Base-by-base conservation (phyloP, 495 filamentous ascomycete genomes). In the Penicillium steckii region DNA sequence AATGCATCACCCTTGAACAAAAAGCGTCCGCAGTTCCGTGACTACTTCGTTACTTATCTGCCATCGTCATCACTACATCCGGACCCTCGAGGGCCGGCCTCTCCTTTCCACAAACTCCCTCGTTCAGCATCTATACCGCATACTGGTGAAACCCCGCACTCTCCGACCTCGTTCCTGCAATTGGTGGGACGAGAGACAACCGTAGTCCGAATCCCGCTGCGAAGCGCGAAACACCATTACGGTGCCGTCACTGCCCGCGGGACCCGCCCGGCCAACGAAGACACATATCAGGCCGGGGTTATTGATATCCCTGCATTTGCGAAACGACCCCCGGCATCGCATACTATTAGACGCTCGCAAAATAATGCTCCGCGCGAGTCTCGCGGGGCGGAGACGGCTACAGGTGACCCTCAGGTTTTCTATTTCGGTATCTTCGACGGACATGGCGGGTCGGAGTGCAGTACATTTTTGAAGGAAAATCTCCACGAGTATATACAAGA, bases 391-490 rank as follows among this genome's bases (percentile, higher is more conserved):
- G 84, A 89, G 48, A 86, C 83, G 42, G 81, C 88, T 3, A 88
- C 83, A 56, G 91, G 91, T 7, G 91, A 96, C 66, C 91, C 91
- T 7, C 91, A 96, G 62, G 87, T 97, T 6, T 98, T 98, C 69
- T 98, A 97, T 67, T 98, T 95, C 71, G 90, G 82, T 2, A 85
- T 97, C 0, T 98, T 97, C 61, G 94, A 98, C 73, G 94, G 94
- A 18, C 94, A 98, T 75, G 94, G 94, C 18, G 94, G 94, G 15
- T 80, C 74, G 26, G 89, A 97, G 60, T 97, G 94, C 64, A 93
- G 88, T 64, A 82, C 83, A 15, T 97, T 95, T 55, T 70, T 97
- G 45, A 84, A 87, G 51, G 87, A 96, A 43, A 76, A 85, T 46
- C 78, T 98, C 52, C 94, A 97, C 67, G 81, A 84, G 15, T 95